Evolutionary conservation across 345 rosid genomes (phyloP).

Genomic region (Psidium friedrichsthalianum): DNA sequence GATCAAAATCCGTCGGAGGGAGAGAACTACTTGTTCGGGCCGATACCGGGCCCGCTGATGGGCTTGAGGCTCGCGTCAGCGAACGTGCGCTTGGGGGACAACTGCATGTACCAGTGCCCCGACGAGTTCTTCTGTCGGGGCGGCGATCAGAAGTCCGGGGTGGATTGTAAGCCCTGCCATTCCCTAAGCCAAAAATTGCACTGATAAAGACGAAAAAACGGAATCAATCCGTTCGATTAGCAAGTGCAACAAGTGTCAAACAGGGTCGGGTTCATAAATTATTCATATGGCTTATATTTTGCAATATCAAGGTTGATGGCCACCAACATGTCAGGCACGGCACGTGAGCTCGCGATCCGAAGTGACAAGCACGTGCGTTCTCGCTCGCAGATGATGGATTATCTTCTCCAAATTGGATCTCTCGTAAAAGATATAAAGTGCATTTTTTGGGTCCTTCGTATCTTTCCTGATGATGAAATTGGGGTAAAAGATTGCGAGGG

Average conservation of each 20-base stretch:
- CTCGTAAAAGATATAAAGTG: neutral
- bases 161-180: slow-evolving; percentile 39
- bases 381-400: neutral
- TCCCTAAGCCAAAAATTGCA: slow-evolving; percentile 6
- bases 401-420: neutral
- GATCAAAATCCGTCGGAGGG: slow-evolving; percentile 16
- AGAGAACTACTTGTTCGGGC: slow-evolving; percentile 58
- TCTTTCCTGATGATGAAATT: too few species aligned
- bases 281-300: neutral
- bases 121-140: slow-evolving; percentile 56
- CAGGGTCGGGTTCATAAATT: too few species aligned
- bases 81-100: slow-evolving; percentile 46
- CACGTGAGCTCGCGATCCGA: neutral
- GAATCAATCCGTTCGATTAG: too few species aligned
- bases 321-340: neutral
- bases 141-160: slow-evolving; percentile 43
- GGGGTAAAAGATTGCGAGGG: neutral
- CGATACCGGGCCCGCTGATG: slow-evolving; percentile 49
- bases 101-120: slow-evolving; percentile 68
- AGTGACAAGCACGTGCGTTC: neutral
- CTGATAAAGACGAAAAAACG: neutral
- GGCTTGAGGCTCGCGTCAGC: slow-evolving; percentile 38
- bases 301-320: neutral
- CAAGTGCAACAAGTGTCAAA: too few species aligned
- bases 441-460: neutral